Evolutionary conservation across 306 rosid species (phyloP).

Genomic region (Psophocarpus tetragonolobus): DNA sequence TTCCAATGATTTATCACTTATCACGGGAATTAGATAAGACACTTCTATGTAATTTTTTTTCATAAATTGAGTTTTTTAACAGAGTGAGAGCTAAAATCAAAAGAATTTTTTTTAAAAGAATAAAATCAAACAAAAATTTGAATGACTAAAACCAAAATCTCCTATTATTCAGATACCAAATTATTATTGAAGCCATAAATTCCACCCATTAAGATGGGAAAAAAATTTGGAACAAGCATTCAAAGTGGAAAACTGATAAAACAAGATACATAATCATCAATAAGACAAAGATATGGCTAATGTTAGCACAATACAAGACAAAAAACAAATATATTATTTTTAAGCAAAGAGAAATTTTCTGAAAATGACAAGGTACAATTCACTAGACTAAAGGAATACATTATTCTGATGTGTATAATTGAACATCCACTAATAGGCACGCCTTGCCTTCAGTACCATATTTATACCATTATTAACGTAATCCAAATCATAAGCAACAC

Average conservation of each 20-base stretch:
- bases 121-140: too few species aligned
- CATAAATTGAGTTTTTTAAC: too few species aligned
- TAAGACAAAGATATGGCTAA: not conserved
- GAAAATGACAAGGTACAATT: not conserved
- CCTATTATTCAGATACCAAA: too few species aligned
- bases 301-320: not conserved
- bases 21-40: too few species aligned
- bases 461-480: not conserved
- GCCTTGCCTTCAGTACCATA: not conserved
- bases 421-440: not conserved
- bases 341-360: not conserved
- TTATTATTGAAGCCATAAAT: too few species aligned
- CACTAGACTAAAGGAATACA: not conserved
- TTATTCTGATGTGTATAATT: not conserved
- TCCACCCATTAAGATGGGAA: constrained; percentile 1
- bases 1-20: too few species aligned
- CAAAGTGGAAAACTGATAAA: not conserved
- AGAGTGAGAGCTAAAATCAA: too few species aligned
- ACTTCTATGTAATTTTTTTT: too few species aligned
- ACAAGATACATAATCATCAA: not conserved
- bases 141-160: too few species aligned
- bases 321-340: not conserved
- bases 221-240: not conserved
- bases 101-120: too few species aligned
- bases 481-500: constrained; percentile 8